Conservation (phyloP, 495 filamentous ascomycete species). For the Penicillium antarcticum region DNA sequence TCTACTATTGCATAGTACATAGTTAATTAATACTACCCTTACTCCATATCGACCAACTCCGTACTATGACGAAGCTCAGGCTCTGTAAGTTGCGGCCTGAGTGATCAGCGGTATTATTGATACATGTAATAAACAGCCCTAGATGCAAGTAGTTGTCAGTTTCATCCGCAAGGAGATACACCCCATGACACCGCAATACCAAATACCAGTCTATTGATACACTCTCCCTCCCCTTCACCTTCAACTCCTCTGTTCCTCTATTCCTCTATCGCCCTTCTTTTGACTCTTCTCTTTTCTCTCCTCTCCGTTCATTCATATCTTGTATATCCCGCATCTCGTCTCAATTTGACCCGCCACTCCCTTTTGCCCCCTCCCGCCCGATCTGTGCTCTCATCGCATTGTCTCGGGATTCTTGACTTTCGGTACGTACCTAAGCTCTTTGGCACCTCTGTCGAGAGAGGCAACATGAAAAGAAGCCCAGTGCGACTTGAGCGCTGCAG, state of each 20-base stretch:
- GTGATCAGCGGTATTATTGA: neutral
- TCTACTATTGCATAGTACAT: too few relatives aligned
- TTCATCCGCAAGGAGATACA: neutral
- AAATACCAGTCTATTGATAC: conserved; percentile 8
- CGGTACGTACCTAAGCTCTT: neutral
- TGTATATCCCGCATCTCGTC: neutral
- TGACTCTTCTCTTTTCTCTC: neutral
- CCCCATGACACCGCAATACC: neutral
- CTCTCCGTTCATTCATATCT: neutral
- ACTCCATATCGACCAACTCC: neutral
- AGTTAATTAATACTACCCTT: too few relatives aligned
- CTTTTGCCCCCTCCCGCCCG: neutral
- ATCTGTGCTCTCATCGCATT: conserved; percentile 1
- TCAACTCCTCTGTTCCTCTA: neutral
- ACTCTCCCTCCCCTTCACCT: neutral
- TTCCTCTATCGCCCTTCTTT: neutral
- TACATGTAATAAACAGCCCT: neutral
- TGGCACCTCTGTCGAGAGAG: neutral
- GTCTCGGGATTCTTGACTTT: neutral
- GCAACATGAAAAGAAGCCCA: conserved; percentile 2
- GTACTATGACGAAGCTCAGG: conserved; percentile 2
- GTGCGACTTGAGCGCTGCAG: conserved; percentile 33
- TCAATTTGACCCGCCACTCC: neutral
- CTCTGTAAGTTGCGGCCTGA: neutral
- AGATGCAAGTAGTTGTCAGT: too few relatives aligned